These are phyloP conservation scores for Rhodotorula sp. DNA, from an alignment of 1,284 basidiomycete species.

Conservation along the genomic window DNA sequence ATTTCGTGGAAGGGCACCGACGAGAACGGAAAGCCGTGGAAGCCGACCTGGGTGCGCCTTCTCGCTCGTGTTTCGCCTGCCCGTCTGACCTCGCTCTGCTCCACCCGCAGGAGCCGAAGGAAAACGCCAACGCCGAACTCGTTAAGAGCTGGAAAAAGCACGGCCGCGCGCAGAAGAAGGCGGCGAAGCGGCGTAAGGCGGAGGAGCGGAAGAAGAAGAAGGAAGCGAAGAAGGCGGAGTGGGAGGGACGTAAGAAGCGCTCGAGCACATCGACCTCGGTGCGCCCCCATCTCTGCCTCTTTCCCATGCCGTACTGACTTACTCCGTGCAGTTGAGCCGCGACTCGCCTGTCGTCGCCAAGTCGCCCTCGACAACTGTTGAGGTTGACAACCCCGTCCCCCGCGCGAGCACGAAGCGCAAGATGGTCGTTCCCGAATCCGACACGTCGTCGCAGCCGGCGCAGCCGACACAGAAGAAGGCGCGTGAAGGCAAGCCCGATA, in stretches of 20 bases:
- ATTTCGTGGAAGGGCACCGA: conserved; percentile 35
- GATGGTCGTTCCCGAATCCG: conserved; percentile 7
- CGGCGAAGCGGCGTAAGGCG: background rate
- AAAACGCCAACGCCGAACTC: conserved; percentile 22
- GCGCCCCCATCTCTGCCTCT: background rate
- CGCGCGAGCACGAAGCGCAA: conserved; percentile 12
- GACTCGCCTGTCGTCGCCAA: background rate
- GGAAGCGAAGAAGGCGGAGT: background rate
- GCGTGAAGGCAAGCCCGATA: background rate
- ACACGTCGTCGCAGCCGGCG: background rate
- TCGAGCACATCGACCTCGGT: background rate
- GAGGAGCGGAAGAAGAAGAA: background rate
- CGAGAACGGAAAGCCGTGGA: conserved; percentile 18
- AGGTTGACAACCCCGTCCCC: background rate
- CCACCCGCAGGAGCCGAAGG: conserved; percentile 33
- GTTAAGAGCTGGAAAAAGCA: conserved; percentile 10
- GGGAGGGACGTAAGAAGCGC: background rate
- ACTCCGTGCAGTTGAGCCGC: too few species aligned
- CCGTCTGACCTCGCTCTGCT: background rate
- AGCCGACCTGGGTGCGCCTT: conserved; percentile 32
- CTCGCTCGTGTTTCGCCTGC: too few species aligned
- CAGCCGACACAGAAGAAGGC: conserved; percentile 2
- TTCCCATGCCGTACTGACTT: too few species aligned
- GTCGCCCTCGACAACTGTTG: too few species aligned
- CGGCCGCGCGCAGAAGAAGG: background rate